phyloP scores from a whole-genome alignment of 345 rosid species.

The Bruguiera gymnorhiza region DNA sequence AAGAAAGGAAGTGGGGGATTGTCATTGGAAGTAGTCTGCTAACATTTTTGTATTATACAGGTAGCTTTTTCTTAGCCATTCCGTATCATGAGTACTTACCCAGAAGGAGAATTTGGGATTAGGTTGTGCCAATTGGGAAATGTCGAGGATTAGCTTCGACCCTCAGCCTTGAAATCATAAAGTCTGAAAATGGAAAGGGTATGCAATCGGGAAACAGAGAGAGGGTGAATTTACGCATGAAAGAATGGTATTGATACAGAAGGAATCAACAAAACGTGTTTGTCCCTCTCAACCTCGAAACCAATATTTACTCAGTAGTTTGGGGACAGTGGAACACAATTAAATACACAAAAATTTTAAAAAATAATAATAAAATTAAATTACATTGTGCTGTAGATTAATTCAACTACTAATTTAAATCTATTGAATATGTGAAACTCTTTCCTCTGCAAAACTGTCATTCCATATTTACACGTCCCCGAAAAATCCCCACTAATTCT shows the following conservation, averaged over 20 bases:
- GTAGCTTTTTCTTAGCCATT: not conserved
- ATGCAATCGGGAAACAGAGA: not conserved
- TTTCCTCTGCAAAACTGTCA: constrained; percentile 1
- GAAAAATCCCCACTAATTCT: not conserved
- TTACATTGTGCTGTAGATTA: no score
- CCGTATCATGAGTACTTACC: not conserved
- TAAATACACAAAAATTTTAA: no score
- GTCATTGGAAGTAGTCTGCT: not conserved
- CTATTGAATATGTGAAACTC: no score
- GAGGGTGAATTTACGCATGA: constrained; percentile 6
- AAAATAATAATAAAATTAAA: no score
- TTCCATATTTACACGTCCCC: constrained; percentile 16
- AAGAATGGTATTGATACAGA: not conserved
- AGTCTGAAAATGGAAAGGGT: no score
- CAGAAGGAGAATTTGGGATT: not conserved
- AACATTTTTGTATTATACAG: no score
- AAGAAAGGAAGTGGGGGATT: not conserved
- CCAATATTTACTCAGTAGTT: not conserved
- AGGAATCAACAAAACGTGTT: constrained; percentile 12
- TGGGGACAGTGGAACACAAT: no score
- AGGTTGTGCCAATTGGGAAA: not conserved
- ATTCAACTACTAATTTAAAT: no score
- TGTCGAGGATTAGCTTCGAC: not conserved
- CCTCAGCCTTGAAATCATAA: not conserved
- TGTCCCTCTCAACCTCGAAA: not conserved